Evolutionary conservation across 495 filamentous ascomycete genomes (phyloP), one percentile per base, ranked within the genome.

Genomic region (Talaromyces nanjingensis): DNA sequence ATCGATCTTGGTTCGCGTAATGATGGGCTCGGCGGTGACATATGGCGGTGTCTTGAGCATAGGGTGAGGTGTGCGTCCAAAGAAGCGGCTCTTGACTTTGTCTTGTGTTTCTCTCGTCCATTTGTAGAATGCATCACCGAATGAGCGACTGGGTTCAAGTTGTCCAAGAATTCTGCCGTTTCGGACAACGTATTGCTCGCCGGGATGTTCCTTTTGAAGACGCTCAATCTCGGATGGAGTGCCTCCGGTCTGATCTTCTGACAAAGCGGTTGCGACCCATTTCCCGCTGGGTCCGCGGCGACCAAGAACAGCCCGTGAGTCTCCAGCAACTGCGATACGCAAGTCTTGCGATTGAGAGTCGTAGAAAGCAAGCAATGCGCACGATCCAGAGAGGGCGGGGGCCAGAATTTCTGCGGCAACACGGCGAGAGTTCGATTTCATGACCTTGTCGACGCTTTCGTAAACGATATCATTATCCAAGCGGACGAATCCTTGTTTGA

Each of bases 81-180:
- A 97, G 78, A 93, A 99, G 16, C 87, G 85, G 34, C 77, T 79
- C 73, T 90, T 91, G 66, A 99, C 84, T 66, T 87, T 86, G 7
- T 91, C 85, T 66, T 93, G 89, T 7, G 89, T 85, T 62, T 97
- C 92, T 39, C 82, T 81, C 53, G 81, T 89, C 96, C 96, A 99
- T 74, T 99, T 99, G 80, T 98, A 99, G 68, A 86, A 85, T 0
- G 96, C 92, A 73, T 99, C 96, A 34, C 96, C 96, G 68, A 99
- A 99, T 0, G 96, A 93, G 55, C 96, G 86, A 56, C 87, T 90
- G 1, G 96, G 96, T 72, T 98, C 94, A 18, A 99, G 79, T 39
- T 91, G 89, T 14, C 94, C 94, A 1, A 99, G 84, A 18, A 99
- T 89, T 53, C 96, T 88, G 0, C 96, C 96, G 66, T 94, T 92